Evolutionary conservation across 1,284 basidiomycete species (phyloP).

Genomic region (Pterula multifida): DNA sequence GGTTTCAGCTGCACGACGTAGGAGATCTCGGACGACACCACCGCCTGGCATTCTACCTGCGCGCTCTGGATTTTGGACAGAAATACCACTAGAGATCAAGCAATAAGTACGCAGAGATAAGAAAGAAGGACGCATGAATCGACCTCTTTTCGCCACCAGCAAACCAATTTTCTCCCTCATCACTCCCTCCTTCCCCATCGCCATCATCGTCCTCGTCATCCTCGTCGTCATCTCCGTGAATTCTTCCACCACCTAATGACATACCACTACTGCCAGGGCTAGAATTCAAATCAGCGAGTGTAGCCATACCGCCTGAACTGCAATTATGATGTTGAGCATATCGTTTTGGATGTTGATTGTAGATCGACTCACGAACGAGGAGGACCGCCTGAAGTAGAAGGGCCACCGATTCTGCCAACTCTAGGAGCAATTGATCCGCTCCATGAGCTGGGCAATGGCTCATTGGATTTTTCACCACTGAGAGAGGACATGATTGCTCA

Average conservation of each 20-base stretch:
- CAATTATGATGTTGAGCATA: not conserved
- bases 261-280: not conserved
- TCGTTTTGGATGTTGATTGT: not conserved
- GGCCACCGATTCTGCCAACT: not conserved
- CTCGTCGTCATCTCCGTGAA: not conserved
- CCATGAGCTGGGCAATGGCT: not conserved
- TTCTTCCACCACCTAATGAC: not conserved
- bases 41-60: conserved; percentile 40
- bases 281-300: not conserved
- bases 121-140: conserved; percentile 9
- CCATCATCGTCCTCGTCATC: conserved; percentile 40
- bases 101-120: conserved; percentile 2
- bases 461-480: not conserved
- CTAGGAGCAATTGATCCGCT: not conserved
- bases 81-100: conserved; percentile 58
- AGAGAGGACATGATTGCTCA: conserved; percentile 2
- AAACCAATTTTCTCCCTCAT: conserved; percentile 56
- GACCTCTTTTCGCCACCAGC: conserved; percentile 84
- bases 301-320: not conserved
- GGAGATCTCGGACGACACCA: conserved; percentile 68
- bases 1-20: conserved; percentile 74
- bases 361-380: not conserved
- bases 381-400: not conserved
- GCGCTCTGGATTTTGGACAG: conserved; percentile 74
- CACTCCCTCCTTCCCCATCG: conserved; percentile 23